A percentile compares a stretch with the other conserved stretches of the same genome.
Evolutionary conservation across 352 stramenopile species (phyloP).

Genomic region (Pseudoperonospora humuli): DNA sequence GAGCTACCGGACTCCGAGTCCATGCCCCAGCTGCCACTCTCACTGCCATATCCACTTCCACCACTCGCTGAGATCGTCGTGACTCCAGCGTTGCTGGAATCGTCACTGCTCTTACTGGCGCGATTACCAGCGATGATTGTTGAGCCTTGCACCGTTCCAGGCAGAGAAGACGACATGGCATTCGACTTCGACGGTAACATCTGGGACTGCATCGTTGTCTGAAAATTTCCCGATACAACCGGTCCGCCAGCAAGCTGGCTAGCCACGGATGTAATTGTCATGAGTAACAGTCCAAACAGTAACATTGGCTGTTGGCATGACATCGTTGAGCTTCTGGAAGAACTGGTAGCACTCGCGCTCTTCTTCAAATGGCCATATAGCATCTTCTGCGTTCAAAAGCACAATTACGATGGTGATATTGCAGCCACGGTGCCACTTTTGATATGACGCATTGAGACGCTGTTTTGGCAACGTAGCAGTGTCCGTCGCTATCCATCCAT

Average conservation of each 20-base stretch:
- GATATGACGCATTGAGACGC: conserved; percentile 2
- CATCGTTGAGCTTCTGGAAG: too few species aligned
- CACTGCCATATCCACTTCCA: conserved; percentile 13
- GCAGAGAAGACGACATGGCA: conserved; percentile 3
- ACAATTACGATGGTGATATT: conserved; percentile 1
- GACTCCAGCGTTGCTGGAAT: background rate
- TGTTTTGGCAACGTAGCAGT: background rate
- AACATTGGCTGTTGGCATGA: conserved; percentile 2
- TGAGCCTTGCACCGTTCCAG: conserved; percentile 10
- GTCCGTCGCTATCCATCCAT: conserved; percentile 6
- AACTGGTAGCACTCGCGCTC: too few species aligned
- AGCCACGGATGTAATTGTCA: background rate
- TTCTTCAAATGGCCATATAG: too few species aligned
- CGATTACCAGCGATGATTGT: conserved; percentile 6
- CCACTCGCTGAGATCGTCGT: conserved; percentile 3
- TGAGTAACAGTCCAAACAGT: conserved; percentile 9
- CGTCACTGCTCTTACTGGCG: background rate
- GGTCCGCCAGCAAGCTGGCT: conserved; percentile 6
- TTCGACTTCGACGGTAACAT: background rate
- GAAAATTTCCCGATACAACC: conserved; percentile 4
- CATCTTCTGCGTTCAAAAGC: background rate
- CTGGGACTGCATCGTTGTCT: conserved; percentile 5
- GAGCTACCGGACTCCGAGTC: conserved; percentile 21
- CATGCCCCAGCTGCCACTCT: conserved; percentile 15
- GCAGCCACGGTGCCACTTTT: conserved; percentile 1